These are phyloP conservation scores for grape (Vitis vinifera) DNA, from an alignment of 164 flowering plant species.

Conservation along the genomic window ASM3070453v1 NC_081808.1:21254501-21255000, in stretches of 20 bases:
- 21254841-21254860: background rate
- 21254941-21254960: too few relatives aligned
- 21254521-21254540: background rate
- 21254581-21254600: constrained; percentile 41
- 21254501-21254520: too few relatives aligned
- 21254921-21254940: too few relatives aligned
- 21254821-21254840: constrained; percentile 41
- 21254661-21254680: constrained; percentile 44
- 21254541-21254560: constrained; percentile 27
- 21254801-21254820: constrained; percentile 47
- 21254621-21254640: constrained; percentile 30
- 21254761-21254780: constrained; percentile 36
- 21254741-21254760: constrained; percentile 49
- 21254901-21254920: too few relatives aligned
- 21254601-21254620: constrained; percentile 46
- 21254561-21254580: constrained; percentile 30
- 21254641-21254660: constrained; percentile 27
- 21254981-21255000: constrained; percentile 32
- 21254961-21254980: too few relatives aligned
- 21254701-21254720: constrained; percentile 53
- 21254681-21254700: constrained; percentile 49
- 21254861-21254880: too few relatives aligned
- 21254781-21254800: constrained; percentile 41
- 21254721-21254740: constrained; percentile 48
- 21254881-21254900: too few relatives aligned